phyloP scores from a whole-genome alignment of 306 rosid species.

The Fragaria vesca region DNA sequence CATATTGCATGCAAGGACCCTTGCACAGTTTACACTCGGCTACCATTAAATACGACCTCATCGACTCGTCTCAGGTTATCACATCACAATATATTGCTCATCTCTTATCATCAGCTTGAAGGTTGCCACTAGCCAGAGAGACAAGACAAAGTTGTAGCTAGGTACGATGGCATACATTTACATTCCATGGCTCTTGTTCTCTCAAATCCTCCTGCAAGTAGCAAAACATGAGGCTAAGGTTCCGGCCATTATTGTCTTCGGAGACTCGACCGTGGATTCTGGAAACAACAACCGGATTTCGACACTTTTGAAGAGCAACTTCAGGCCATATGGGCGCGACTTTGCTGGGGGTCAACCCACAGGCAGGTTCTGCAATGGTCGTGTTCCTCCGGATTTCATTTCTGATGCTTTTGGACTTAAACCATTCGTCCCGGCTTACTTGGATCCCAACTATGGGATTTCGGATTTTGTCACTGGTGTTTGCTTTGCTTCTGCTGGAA shows the following conservation, averaged over 20 bases:
- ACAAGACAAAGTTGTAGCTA: neutral
- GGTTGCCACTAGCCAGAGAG: neutral
- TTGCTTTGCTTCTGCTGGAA: constrained; percentile 58
- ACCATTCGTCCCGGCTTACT: constrained; percentile 44
- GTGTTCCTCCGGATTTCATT: constrained; percentile 43
- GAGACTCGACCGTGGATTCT: constrained; percentile 53
- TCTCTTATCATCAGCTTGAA: neutral
- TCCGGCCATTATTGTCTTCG: constrained; percentile 52
- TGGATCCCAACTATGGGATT: constrained; percentile 37
- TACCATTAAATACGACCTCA: neutral
- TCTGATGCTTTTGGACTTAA: constrained; percentile 48
- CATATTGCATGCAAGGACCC: neutral
- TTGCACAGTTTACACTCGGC: neutral
- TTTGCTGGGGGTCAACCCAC: constrained; percentile 41
- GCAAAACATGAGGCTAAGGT: constrained; percentile 22
- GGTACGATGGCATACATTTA: constrained; percentile 18
- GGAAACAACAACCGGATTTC: constrained; percentile 41
- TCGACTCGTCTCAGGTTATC: neutral
- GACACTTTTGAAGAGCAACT: constrained; percentile 44
- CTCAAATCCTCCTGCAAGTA: neutral
- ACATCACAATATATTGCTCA: neutral
- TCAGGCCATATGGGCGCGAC: constrained; percentile 50
- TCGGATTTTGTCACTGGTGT: constrained; percentile 50
- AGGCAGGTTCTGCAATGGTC: constrained; percentile 47
- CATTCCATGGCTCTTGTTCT: constrained; percentile 22